phyloP scores from a whole-genome alignment of 257 asterid species.

The Primulina eburnea region DNA sequence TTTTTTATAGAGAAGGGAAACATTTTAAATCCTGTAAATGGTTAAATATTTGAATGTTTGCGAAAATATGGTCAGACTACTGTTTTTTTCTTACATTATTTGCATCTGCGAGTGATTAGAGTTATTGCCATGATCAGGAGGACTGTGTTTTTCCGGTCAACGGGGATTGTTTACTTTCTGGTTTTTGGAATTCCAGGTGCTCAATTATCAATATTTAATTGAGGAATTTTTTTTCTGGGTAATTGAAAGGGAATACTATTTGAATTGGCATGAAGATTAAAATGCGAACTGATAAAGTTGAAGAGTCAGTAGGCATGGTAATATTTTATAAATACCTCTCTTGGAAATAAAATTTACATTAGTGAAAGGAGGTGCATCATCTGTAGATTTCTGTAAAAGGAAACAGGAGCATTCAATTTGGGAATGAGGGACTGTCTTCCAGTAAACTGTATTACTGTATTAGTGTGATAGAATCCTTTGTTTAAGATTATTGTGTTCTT shows the following conservation, averaged over 20 bases:
- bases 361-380: no score
- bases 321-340: no score
- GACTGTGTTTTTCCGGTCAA: not conserved
- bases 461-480: not conserved
- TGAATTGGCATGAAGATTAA: not conserved
- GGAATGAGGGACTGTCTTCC: not conserved
- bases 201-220: not conserved
- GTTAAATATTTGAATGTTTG: no score
- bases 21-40: no score
- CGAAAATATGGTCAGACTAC: not conserved
- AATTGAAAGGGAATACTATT: not conserved
- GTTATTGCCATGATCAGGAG: not conserved
- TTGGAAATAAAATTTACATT: not conserved
- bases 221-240: not conserved
- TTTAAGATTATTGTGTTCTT: not conserved
- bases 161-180: not conserved
- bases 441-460: not conserved
- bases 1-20: no score
- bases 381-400: no score
- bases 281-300: not conserved
- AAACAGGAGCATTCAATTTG: not conserved
- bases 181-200: not conserved
- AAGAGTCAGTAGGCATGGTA: not conserved
- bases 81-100: not conserved
- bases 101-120: not conserved